Evolutionary conservation across 2,329 filamentous ascomycete species (phyloP), one percentile per base, ranked within the genome.

Genomic region (Fusarium verrucosum): DNA sequence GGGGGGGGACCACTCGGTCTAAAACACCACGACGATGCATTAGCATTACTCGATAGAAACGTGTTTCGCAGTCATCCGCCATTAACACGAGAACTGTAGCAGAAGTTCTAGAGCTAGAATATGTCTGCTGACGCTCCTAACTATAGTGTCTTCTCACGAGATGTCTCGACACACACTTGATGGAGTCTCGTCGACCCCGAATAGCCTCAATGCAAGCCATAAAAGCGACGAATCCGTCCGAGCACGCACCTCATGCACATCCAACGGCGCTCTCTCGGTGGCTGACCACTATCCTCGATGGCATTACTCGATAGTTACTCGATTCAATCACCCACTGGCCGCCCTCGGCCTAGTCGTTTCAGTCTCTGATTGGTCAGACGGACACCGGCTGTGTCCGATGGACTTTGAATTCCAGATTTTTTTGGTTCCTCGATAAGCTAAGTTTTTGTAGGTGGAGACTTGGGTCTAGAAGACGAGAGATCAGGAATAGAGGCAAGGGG

Each of bases 241-340:
- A 64, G 45, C 37, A 44, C 26, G 8, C 16, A 23, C 25, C 25
- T 5, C 26, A 28, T 11, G 10, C 26, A 28, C 9, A 11, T 28
- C 26, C 9, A 28, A 28, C 26, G 26, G 30, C 25, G 10, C 23
- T n/a, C n/a, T n/a, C n/a, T n/a, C n/a, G n/a, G n/a, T n/a, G n/a
- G n/a, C n/a, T n/a, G n/a, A n/a, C 23, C 23, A 23, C 5, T 5
- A 23, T 5, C 23, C 23, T 28, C 4, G 11, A 66, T 42, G 33
- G 38, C 38, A 72, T 80, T 80, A 79, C 77, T 78, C 77, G 76
- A 79, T 77, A 43, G 68, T 80, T 80, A 80, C 78, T 81, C 79
- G 79, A 81, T 80, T 58, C 67, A 80, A 81, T 80, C 74, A 74
- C 72, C 62, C 35, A 69, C 47, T 53, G 42, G 13, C 65, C 32